Percentiles rank a stretch among this genome's conserved stretches.
Evolutionary conservation across 2,329 filamentous ascomycete species (phyloP).

Genomic region (Davidsoniella virescens): DNA sequence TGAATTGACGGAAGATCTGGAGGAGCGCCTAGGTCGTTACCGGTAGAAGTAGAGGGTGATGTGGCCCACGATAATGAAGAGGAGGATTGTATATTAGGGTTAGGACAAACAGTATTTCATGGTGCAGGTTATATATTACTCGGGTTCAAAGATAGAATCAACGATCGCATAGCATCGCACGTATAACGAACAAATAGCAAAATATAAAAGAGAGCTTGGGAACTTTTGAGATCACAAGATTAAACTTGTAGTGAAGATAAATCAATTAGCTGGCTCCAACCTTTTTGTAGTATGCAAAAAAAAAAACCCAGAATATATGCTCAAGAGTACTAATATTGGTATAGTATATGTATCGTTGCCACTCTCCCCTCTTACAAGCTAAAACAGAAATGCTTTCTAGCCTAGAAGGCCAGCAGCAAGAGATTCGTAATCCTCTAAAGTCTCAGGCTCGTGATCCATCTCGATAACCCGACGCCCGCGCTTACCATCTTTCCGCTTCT

Average conservation of each 20-base stretch:
- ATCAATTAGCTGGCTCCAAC: constrained; percentile 10
- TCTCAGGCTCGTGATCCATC: constrained; percentile 55
- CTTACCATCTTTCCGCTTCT: constrained; percentile 26
- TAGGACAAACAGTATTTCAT: too few relatives aligned
- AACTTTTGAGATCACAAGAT: too few relatives aligned
- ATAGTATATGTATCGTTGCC: neutral
- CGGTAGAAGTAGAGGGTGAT: neutral
- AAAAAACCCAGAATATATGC: constrained; percentile 13
- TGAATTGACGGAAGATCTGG: constrained; percentile 55
- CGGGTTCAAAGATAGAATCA: too few relatives aligned
- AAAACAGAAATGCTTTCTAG: constrained; percentile 13
- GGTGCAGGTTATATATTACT: neutral
- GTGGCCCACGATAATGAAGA: too few relatives aligned
- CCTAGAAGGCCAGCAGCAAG: constrained; percentile 58
- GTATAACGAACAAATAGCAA: too few relatives aligned
- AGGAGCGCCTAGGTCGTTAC: constrained; percentile 63
- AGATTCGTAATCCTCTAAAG: constrained; percentile 62
- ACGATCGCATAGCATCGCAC: too few relatives aligned
- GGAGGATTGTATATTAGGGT: neutral
- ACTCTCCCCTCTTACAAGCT: neutral
- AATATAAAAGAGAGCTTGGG: too few relatives aligned
- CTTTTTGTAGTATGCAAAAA: constrained; percentile 14
- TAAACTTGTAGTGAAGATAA: neutral
- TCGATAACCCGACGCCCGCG: constrained; percentile 41
- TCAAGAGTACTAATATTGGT: constrained; percentile 16